A percentile compares a stretch with the other conserved stretches of the same genome.
phyloP scores from a whole-genome alignment of 768 basidiomycete species.

The Hericium rajendrae region DNA sequence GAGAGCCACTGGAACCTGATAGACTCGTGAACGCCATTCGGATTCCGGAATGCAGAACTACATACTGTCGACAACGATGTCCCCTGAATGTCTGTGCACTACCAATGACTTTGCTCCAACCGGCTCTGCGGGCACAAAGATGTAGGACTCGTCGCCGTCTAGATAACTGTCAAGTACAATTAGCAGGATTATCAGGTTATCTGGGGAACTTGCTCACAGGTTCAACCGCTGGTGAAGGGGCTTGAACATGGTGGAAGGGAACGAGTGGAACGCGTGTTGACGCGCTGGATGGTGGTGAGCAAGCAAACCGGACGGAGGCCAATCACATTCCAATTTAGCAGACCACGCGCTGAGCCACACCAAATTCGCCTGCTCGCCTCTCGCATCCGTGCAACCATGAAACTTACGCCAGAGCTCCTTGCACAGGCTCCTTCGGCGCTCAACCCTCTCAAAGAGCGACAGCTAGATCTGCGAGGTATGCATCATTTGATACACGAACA shows the following conservation, averaged over 20 bases:
- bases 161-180: slow-evolving; percentile 39
- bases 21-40: slow-evolving; percentile 1
- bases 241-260: slow-evolving; percentile 42
- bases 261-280: slow-evolving; percentile 6
- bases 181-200: slow-evolving; percentile 6
- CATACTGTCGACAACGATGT: slow-evolving; percentile 49
- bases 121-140: slow-evolving; percentile 59
- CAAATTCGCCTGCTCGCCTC: slow-evolving; percentile 2
- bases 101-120: slow-evolving; percentile 59
- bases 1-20: slow-evolving; percentile 11
- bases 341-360: neutral
- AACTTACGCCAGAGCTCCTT: slow-evolving; percentile 90
- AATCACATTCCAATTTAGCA: neutral
- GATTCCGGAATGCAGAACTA: slow-evolving; percentile 28
- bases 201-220: slow-evolving; percentile 33
- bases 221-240: slow-evolving; percentile 64
- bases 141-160: slow-evolving; percentile 66
- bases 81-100: slow-evolving; percentile 64
- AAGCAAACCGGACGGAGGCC: slow-evolving; percentile 5
- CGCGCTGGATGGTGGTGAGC: slow-evolving; percentile 8
- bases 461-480: slow-evolving; percentile 85
- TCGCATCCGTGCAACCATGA: slow-evolving; percentile 37
- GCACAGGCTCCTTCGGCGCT: slow-evolving; percentile 70
- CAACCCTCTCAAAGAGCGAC: slow-evolving; percentile 80
- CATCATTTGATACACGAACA: neutral